Base-by-base conservation (phyloP, 2,329 filamentous ascomycete genomes). In the Ophiosphaerella korrae region DNA sequence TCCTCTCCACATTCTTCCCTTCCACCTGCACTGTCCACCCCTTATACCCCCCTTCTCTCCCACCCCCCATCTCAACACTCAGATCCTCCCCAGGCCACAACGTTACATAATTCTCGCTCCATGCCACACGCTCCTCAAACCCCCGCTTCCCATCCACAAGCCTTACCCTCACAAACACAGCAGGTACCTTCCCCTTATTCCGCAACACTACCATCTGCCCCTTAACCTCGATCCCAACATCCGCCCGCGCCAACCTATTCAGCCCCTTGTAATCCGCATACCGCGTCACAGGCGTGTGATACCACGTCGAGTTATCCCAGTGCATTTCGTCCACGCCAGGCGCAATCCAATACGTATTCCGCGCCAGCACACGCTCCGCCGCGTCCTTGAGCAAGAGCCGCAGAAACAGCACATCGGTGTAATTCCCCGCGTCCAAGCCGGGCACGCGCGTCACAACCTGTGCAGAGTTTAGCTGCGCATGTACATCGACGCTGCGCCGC, bases 101-200 rank as follows among this genome's bases (percentile, higher is more conserved):
- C 1, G 84, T 86, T 11, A 87, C 72, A 53, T 87, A 87, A 52
- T 87, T 87, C 54, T 87, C 84, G 1, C 79, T 80, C 84, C 84
- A 87, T 16, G 74, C 72, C 1, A 84, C 76, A 0, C 83, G 82
- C 4, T 77, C 55, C 0, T 85, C 73, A 43, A 84, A 81, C 0
- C 71, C 57, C 0, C 77, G 77, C 0, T 65, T 51, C 2, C 46
- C 53, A 52, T 83, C 76, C 0, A 84, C 73, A 1, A 85, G 63
- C 39, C 77, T 78, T 26, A 87, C 46, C 2, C 78, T 73, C 7
- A 87, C 57, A 53, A 87, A 87, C 39, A 87, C 80, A 0, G 84
- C 85, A 0, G 84, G 84, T 0, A 80, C 65, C 0, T 70, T 47
- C 0, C 80, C 79, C 36, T 70, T 66, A 53, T 87, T 87, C 56